Conservation (phyloP, 2,329 filamentous ascomycete species). For the Neocatenulostroma microsporum region DNA sequence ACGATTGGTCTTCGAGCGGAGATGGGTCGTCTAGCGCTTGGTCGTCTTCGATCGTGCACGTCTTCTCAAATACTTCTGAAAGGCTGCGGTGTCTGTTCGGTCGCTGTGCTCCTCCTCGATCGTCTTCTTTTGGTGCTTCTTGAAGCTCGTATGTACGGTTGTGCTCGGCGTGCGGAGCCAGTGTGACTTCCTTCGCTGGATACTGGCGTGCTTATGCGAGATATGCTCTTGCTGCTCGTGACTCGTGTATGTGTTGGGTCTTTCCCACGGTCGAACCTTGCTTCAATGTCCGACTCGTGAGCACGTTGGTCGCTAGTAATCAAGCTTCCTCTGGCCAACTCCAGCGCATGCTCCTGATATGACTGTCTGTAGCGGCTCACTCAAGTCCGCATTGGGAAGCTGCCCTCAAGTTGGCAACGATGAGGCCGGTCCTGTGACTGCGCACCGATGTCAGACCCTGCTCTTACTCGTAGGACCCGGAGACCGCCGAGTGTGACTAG, state of each 20-base stretch:
- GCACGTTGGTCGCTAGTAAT: too few species aligned
- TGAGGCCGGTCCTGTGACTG: too few species aligned
- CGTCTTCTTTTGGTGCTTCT: neutral
- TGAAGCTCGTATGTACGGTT: slow-evolving; percentile 1
- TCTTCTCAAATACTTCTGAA: slow-evolving; percentile 23
- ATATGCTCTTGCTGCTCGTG: too few species aligned
- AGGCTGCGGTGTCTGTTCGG: slow-evolving; percentile 12
- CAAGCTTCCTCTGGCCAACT: too few species aligned
- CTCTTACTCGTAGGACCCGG: too few species aligned
- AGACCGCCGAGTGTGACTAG: too few species aligned
- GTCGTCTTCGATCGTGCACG: slow-evolving; percentile 19
- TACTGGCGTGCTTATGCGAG: neutral
- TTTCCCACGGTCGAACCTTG: too few species aligned
- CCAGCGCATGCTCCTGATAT: too few species aligned
- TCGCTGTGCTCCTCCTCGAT: neutral
- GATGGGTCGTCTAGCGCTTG: slow-evolving; percentile 17
- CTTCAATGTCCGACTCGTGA: too few species aligned
- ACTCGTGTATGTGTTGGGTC: too few species aligned
- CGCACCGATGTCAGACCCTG: too few species aligned
- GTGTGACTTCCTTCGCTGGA: neutral
- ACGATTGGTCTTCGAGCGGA: neutral
- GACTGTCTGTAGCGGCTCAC: too few species aligned
- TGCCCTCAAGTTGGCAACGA: neutral
- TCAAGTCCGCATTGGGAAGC: slow-evolving; percentile 2
- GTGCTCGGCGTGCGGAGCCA: slow-evolving; percentile 2